phyloP scores from a whole-genome alignment of 495 filamentous ascomycete species.

The Trichoderma reesei region DNA sequence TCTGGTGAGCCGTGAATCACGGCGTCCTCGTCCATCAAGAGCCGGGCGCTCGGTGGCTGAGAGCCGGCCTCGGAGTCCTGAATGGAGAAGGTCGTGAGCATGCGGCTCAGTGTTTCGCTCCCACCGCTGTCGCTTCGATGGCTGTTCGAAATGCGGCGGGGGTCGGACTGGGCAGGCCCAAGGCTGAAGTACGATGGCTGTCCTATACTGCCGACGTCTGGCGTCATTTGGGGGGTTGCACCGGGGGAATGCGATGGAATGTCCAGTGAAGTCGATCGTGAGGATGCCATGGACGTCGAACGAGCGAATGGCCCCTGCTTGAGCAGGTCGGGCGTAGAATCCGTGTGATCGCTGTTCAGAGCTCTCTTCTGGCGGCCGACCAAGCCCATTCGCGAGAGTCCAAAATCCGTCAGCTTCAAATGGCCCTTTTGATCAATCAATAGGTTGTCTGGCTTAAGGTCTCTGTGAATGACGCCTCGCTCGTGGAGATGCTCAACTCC shows the following conservation, averaged over 20 bases:
- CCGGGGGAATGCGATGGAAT: slow-evolving; percentile 63
- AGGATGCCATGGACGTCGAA: slow-evolving; percentile 77
- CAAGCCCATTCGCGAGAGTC: slow-evolving; percentile 92
- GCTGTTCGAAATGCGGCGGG: slow-evolving; percentile 66
- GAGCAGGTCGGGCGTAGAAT: slow-evolving; percentile 79
- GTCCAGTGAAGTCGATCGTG: slow-evolving; percentile 92
- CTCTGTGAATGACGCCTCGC: slow-evolving; percentile 89
- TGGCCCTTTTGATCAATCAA: slow-evolving; percentile 96
- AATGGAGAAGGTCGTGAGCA: slow-evolving; percentile 77
- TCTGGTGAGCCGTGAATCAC: slow-evolving; percentile 64
- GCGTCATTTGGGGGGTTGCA: slow-evolving; percentile 80
- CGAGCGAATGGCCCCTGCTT: slow-evolving; percentile 87
- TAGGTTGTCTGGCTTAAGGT: slow-evolving; percentile 94
- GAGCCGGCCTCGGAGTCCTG: slow-evolving; percentile 44
- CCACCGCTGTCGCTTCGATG: slow-evolving; percentile 87
- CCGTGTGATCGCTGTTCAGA: slow-evolving; percentile 62
- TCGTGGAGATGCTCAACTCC: slow-evolving; percentile 92
- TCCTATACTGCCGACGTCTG: slow-evolving; percentile 42
- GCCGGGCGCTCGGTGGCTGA: slow-evolving; percentile 42
- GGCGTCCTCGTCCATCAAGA: slow-evolving; percentile 42
- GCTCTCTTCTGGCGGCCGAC: slow-evolving; percentile 93
- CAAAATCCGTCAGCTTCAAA: slow-evolving; percentile 95
- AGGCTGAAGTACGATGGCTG: slow-evolving; percentile 94
- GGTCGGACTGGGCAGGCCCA: slow-evolving; percentile 54
- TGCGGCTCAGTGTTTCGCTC: slow-evolving; percentile 72